Evolutionary conservation across 768 basidiomycete species (phyloP), one percentile per base, ranked within the genome.

Genomic region (Mycena rosella): DNA sequence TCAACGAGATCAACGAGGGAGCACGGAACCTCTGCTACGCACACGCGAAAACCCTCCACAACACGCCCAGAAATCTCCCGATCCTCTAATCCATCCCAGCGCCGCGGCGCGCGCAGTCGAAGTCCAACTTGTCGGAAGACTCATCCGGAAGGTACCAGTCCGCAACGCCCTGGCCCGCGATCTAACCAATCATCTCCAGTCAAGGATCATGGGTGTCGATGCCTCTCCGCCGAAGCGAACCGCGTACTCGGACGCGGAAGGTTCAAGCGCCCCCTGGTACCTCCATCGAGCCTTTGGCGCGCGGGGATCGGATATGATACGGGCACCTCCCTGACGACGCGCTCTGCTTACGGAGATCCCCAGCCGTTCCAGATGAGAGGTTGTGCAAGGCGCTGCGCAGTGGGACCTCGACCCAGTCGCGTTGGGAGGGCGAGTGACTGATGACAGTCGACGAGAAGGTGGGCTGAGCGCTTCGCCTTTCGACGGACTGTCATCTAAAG

Each of bases 141-240:
- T 48, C 42, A n/a, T 44, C 42, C 42, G 42, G 42, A 7, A 40
- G 38, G 38, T 18, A 11, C 38, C 38, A 40, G 38, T 40, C 38
- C 38, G 38, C 9, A 10, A 20, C 42, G 42, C 42, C 42, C 42
- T 44, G 3, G 3, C 42, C 45, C 45, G 58, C 44, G 45, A 34
- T 59, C 58, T 59, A 59, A 10, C 58, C 45, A 59, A 48, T 59
- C 45, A 59, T 48, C 30, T 59, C 58, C 58, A n/a, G 55, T 14
- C 13, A 45, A 58, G 57, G 57, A 58, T 58, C 57, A 58, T 58
- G 44, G 44, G 57, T 58, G 57, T 58, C 57, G 57, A 58, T 22
- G 20, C 6, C 24, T 30, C 44, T 58, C 57, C 44, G 57, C n/a
- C 11, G 11, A 45, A 47, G 45, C 57, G 57, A 30, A 47, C 44